A percentile compares a stretch with the other conserved stretches of the same genome.
These are phyloP conservation scores for Agrocybe praecox DNA, from an alignment of 768 basidiomycete species.

Conservation along the genomic window DNA sequence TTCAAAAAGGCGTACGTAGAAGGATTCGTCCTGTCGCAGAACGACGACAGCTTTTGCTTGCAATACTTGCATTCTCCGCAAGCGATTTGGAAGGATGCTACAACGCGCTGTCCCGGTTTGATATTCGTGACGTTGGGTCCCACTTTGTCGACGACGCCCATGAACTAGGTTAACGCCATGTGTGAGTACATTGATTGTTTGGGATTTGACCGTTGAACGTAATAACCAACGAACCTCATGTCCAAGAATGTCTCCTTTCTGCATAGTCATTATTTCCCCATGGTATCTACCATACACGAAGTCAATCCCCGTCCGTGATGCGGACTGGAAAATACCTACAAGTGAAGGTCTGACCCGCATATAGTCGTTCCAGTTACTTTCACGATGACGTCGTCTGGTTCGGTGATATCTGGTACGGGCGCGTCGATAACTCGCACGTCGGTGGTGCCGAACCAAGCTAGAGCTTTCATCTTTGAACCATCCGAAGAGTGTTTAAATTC, in stretches of 20 bases:
- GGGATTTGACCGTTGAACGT: background rate
- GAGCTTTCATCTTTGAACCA: conserved; percentile 65
- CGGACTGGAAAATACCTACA: conserved; percentile 27
- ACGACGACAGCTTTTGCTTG: conserved; percentile 69
- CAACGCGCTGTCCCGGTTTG: conserved; percentile 68
- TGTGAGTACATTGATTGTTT: background rate
- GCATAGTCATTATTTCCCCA: conserved; percentile 67
- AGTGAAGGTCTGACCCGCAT: conserved; percentile 68
- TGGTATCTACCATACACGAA: conserved; percentile 43
- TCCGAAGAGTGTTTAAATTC: conserved; percentile 50
- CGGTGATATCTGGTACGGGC: conserved; percentile 56
- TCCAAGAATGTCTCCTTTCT: conserved; percentile 76
- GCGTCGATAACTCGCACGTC: conserved; percentile 47
- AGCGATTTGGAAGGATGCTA: conserved; percentile 78
- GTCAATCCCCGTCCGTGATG: background rate
- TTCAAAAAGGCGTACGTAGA: conserved; percentile 45
- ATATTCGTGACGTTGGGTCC: conserved; percentile 67
- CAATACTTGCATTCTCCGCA: conserved; percentile 76
- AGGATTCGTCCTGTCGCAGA: conserved; percentile 75
- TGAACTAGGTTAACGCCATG: conserved; percentile 41
- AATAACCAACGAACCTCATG: conserved; percentile 51
- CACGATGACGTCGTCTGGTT: conserved; percentile 76
- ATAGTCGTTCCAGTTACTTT: conserved; percentile 78
- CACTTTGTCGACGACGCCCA: conserved; percentile 69
- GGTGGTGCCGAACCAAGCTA: conserved; percentile 65